Evolutionary conservation across 2,329 filamentous ascomycete genomes (phyloP), one percentile per base, ranked within the genome.

Genomic region (Aspergillaceae sp.): DNA sequence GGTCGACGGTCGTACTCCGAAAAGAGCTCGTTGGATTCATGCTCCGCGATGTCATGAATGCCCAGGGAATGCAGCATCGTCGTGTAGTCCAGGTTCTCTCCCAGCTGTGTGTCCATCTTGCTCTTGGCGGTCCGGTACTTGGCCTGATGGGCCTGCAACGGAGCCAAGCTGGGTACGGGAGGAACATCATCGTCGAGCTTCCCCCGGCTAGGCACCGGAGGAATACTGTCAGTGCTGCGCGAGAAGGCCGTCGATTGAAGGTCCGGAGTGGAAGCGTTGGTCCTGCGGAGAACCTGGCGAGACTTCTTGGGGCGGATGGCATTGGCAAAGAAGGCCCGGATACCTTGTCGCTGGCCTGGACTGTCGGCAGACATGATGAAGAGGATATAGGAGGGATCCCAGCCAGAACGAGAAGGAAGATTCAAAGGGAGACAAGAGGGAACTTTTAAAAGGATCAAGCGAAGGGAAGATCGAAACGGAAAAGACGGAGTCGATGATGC

Each of bases 1-100:
- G 59, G 53, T 44, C 58, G 60, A 48, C 46, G 50, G 40, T 53
- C 60, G 45, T 56, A 44, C 5, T 56, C 38, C 7, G 44, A 26
- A 10, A 54, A 44, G 7, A 43, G 26, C 34, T 32, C 48, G 33
- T 50, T 43, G 5, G 48, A 46, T 28, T 50, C 51, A 40, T 48
- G 51, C 33, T 50, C 51, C 8, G 65, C 62, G 28, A 58, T 53
- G 29, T 66, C 64, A 8, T 61, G 52, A 28, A 64, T 42, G 33
- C 65, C 64, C 11, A 68, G 53, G 4, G 62, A 45, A 45, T 68
- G 65, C 35, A 68, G 51, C 11, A 67, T 62, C 9, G 60, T 52
- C 2, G 65, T 68, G 41, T 64, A 67, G 46, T 68, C 65, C 34
- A 47, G 56, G 41, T 54, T 58, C 45, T 68, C 65, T 10, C 65